phyloP scores from a whole-genome alignment of 2,329 filamentous ascomycete genomes.

The Didymella exigua region DNA sequence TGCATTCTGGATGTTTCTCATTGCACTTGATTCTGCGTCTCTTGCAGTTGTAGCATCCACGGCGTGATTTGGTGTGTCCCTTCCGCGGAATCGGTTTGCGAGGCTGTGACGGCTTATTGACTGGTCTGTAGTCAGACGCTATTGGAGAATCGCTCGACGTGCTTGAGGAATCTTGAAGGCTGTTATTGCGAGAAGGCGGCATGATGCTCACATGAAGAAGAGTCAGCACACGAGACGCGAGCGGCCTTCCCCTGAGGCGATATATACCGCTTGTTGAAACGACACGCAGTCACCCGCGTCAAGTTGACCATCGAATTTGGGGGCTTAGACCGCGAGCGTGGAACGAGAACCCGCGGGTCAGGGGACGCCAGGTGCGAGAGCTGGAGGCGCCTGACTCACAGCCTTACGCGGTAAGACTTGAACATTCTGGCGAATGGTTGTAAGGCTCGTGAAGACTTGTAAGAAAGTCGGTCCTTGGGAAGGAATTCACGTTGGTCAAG shows the following conservation, averaged over 20 bases:
- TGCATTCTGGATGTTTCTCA: slow-evolving; percentile 67
- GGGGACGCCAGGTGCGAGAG: slow-evolving; percentile 32
- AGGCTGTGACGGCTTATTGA: slow-evolving; percentile 31
- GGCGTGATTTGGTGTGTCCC: slow-evolving; percentile 69
- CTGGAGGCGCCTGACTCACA: slow-evolving; percentile 39
- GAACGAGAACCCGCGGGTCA: slow-evolving; percentile 32
- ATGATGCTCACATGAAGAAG: slow-evolving; percentile 22
- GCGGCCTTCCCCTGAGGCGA: slow-evolving; percentile 28
- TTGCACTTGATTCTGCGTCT: slow-evolving; percentile 71
- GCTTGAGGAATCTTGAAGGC: slow-evolving; percentile 32
- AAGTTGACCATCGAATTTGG: slow-evolving; percentile 28
- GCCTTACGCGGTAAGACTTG: slow-evolving; percentile 30
- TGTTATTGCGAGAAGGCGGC: slow-evolving; percentile 29
- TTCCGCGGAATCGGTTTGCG: slow-evolving; percentile 53
- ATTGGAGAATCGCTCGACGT: slow-evolving; percentile 42
- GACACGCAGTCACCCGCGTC: slow-evolving; percentile 16
- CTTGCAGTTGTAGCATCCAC: slow-evolving; percentile 72
- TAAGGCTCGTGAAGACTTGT: slow-evolving; percentile 9
- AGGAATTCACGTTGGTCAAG: slow-evolving; percentile 21
- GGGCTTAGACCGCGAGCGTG: slow-evolving; percentile 39
- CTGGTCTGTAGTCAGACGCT: slow-evolving; percentile 26
- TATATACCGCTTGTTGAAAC: slow-evolving; percentile 33
- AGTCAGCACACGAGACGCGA: slow-evolving; percentile 22
- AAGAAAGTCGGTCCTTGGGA: slow-evolving; percentile 16
- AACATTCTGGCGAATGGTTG: slow-evolving; percentile 28